Evolutionary conservation across 495 filamentous ascomycete genomes (phyloP), one percentile per base, ranked within the genome.

Genomic region (Friedmanniomyces simplex): DNA sequence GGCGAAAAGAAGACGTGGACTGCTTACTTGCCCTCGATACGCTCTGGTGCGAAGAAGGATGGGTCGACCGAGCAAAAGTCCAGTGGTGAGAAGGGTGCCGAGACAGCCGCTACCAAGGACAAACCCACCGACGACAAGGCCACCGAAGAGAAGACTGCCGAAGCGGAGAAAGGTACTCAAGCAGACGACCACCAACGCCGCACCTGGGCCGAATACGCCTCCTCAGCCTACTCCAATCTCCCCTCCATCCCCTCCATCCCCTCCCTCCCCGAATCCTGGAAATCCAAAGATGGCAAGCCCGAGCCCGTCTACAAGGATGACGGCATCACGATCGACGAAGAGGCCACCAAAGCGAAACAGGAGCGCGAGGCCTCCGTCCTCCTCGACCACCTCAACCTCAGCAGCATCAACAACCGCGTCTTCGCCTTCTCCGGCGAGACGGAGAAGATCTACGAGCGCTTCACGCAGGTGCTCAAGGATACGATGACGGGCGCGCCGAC

Each of bases 401-500:
- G 85, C 16, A 84, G 87, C 5, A 77, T 82, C 55, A 82, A 91
- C 71, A 90, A 89, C 68, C 81, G 81, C 20, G 84, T 86, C 47
- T 89, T 95, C 70, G 84, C 84, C n/a, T 76, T 95, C 43, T 85
- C 87, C 11, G 77, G 81, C 47, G 89, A 91, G 60, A 89, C 87
- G 2, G 79, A 86, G 65, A 82, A 89, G 58, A 77, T 95, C 2
- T 76, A 94, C 37, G 77, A 80, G 43, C 85, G 84, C 58, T 98
- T 98, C 77, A 88, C 87, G 20, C 72, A 89, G 41, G 83, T 96
- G 30, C 83, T 98, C 60, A 91, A 89, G 64, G 91, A 96, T 69
- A 74, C 95, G n/a, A 77, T 88, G 55, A 91, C 88, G 68, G 91
- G 91, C 52, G 91, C 87, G 7, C 91, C 91, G 24, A 94, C 91